These are phyloP conservation scores for Penicillium manginii DNA, from an alignment of 495 filamentous ascomycete genomes.

Conservation along the genomic window DNA sequence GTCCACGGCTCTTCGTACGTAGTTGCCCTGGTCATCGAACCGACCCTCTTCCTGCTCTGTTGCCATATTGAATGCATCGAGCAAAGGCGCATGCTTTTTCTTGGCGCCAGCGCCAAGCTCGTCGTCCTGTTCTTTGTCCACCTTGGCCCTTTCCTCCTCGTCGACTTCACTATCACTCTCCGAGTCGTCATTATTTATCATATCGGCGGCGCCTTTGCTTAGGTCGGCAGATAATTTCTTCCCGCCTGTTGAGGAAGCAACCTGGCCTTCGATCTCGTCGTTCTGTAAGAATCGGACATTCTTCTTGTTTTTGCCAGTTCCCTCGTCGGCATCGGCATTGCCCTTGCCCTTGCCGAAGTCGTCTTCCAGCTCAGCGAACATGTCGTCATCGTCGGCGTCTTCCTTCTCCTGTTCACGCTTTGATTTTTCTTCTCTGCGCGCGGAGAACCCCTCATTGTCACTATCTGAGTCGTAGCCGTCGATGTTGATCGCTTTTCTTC, in stretches of 20 bases:
- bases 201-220: conserved; percentile 43
- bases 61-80: conserved; percentile 96
- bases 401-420: conserved; percentile 52
- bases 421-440: conserved; percentile 61
- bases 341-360: conserved; percentile 61
- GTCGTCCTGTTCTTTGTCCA: conserved; percentile 74
- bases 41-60: conserved; percentile 88
- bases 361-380: conserved; percentile 82
- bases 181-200: conserved; percentile 42
- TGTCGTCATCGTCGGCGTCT: conserved; percentile 69
- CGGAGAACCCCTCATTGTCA: conserved; percentile 87
- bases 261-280: conserved; percentile 85
- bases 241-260: conserved; percentile 70
- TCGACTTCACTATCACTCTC: conserved; percentile 72
- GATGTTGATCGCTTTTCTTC: conserved; percentile 90
- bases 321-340: conserved; percentile 51
- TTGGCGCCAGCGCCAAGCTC: conserved; percentile 87
- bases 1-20: conserved; percentile 83
- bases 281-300: conserved; percentile 75
- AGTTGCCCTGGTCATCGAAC: conserved; percentile 91
- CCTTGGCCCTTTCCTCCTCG: conserved; percentile 71
- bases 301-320: conserved; percentile 69
- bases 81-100: conserved; percentile 92
- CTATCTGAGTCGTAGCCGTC: conserved; percentile 97
- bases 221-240: conserved; percentile 68